phyloP scores from a whole-genome alignment of 345 rosid genomes.

The Dipteronia sinensis region DNA sequence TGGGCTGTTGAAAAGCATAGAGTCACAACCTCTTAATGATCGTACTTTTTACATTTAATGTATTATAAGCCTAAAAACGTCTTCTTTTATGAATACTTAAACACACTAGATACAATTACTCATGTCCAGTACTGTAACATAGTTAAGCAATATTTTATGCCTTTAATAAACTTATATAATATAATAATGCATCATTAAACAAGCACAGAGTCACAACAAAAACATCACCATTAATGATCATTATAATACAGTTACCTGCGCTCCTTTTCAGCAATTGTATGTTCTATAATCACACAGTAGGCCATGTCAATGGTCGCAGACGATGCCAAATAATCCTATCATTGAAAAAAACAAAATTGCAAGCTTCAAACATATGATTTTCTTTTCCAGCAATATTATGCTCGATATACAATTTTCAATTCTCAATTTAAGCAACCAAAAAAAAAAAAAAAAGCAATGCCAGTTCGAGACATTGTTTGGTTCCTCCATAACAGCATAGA shows the following conservation, averaged over 20 bases:
- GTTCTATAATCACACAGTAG: conserved; percentile 81
- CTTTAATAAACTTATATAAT: neutral
- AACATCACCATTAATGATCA: neutral
- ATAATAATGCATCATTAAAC: neutral
- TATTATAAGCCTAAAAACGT: neutral
- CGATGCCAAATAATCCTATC: conserved; percentile 88
- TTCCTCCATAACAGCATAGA: neutral
- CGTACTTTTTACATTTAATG: neutral
- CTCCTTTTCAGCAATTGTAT: conserved; percentile 93
- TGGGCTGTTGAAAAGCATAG: conserved; percentile 59
- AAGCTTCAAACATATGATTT: conserved; percentile 7
- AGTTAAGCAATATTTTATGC: neutral
- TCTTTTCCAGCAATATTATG: neutral
- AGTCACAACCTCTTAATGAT: no score
- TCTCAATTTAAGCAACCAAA: neutral
- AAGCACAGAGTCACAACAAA: conserved; percentile 5
- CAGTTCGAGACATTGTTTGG: neutral
- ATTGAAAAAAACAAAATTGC: conserved; percentile 16
- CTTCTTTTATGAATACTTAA: neutral
- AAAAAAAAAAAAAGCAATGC: neutral
- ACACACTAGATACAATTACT: neutral
- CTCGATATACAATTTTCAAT: neutral
- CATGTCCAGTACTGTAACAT: neutral
- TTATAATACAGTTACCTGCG: conserved; percentile 65
- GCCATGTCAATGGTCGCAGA: conserved; percentile 83